Conservation (phyloP, 1,284 basidiomycete species). For the Moesziomyces sp. region DNA sequence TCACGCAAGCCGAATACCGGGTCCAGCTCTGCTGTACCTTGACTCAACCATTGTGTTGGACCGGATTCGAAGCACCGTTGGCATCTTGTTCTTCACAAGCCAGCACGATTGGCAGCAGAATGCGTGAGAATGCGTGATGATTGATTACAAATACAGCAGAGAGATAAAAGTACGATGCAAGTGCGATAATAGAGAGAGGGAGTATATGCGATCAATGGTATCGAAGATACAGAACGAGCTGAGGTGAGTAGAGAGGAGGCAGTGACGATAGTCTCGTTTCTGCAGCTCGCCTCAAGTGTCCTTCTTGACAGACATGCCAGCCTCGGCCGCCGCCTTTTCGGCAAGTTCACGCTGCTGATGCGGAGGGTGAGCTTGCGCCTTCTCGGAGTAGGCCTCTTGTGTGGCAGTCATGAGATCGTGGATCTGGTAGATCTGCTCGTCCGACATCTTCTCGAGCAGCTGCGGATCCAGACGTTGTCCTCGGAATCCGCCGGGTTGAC, state of each 20-base stretch:
- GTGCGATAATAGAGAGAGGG: slow-evolving; percentile 4
- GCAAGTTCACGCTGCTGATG: slow-evolving; percentile 30
- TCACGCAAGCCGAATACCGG: slow-evolving; percentile 15
- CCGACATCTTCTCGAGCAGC: slow-evolving; percentile 61
- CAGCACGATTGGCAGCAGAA: neutral
- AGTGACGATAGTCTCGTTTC: neutral
- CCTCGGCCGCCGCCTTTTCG: slow-evolving; percentile 39
- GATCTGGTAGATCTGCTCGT: slow-evolving; percentile 68
- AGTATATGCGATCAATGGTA: neutral
- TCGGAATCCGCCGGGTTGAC: slow-evolving; percentile 34
- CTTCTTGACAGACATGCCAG: slow-evolving; percentile 45
- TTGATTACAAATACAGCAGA: slow-evolving; percentile 35
- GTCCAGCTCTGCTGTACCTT: too few relatives aligned
- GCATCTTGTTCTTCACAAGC: too few relatives aligned
- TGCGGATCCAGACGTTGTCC: slow-evolving; percentile 53
- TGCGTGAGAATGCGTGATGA: neutral
- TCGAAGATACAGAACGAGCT: neutral
- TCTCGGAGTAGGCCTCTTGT: slow-evolving; percentile 54
- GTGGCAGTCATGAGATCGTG: slow-evolving; percentile 65
- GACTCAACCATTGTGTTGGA: too few relatives aligned
- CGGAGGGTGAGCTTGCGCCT: slow-evolving; percentile 46
- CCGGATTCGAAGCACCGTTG: too few relatives aligned
- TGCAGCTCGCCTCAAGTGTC: slow-evolving; percentile 6
- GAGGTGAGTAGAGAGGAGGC: too few relatives aligned
- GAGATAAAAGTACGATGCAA: slow-evolving; percentile 11